These are phyloP conservation scores for Colletotrichum sp. DNA, from an alignment of 2,329 filamentous ascomycete genomes.

Conservation along the genomic window DNA sequence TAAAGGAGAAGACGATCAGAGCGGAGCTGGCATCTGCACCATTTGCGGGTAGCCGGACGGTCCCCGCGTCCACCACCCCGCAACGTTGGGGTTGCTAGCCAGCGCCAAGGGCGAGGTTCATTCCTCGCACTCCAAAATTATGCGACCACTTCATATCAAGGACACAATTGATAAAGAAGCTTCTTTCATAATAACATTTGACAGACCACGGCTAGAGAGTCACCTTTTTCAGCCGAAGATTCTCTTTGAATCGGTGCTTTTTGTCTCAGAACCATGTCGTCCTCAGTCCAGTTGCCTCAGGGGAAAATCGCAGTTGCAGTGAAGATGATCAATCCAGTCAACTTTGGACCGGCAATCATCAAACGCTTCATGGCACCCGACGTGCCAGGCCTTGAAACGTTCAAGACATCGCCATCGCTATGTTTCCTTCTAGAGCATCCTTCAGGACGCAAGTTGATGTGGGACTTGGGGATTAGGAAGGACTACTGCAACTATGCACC, in stretches of 20 bases:
- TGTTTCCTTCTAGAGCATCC: conserved; percentile 33
- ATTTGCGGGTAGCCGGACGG: background rate
- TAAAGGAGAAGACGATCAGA: background rate
- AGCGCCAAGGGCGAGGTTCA: background rate
- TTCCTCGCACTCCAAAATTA: background rate
- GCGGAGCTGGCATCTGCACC: background rate
- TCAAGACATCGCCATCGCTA: conserved; percentile 31
- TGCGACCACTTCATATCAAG: background rate
- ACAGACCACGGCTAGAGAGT: background rate
- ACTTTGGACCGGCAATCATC: conserved; percentile 42
- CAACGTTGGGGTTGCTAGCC: background rate
- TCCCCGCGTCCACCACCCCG: background rate
- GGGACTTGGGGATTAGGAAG: conserved; percentile 33
- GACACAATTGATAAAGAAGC: background rate
- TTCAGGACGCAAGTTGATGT: conserved; percentile 31
- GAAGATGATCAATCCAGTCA: conserved; percentile 41
- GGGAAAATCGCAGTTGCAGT: conserved; percentile 26
- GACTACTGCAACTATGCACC: conserved; percentile 31
- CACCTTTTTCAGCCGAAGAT: background rate
- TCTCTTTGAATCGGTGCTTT: background rate
- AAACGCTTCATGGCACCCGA: conserved; percentile 42
- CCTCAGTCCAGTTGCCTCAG: conserved; percentile 12
- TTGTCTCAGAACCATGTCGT: background rate
- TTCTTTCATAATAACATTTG: background rate
- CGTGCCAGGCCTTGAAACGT: conserved; percentile 37